Percentiles rank a stretch among this genome's conserved stretches.
Evolutionary conservation across 169 alveolate species (phyloP).

Genomic region (Plasmodium berghei): DNA sequence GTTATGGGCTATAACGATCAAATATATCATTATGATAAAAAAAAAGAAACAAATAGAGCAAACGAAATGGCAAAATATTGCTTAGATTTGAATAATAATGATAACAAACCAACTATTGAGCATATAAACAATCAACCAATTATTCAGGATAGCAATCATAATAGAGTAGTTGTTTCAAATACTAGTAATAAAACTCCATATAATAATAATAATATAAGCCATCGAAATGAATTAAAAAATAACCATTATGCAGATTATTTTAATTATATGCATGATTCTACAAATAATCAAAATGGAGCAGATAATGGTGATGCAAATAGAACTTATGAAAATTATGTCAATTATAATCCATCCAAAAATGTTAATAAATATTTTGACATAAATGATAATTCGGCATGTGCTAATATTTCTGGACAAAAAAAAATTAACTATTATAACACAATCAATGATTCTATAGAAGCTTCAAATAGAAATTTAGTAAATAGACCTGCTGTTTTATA

Average conservation of each 20-base stretch:
- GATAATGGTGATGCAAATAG: constrained; percentile 7
- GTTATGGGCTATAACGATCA: background rate
- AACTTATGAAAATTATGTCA: constrained; percentile 5
- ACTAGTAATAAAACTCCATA: background rate
- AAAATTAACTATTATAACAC: constrained; percentile 5
- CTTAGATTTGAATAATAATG: background rate
- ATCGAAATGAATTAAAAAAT: constrained; percentile 31
- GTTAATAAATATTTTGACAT: background rate
- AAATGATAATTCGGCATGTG: background rate
- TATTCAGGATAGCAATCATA: background rate
- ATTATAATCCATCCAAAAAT: constrained; percentile 1
- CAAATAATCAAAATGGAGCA: background rate
- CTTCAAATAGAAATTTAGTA: background rate
- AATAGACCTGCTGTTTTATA: background rate
- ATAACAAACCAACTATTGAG: background rate
- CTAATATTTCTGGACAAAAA: constrained; percentile 9
- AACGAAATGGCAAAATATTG: no score
- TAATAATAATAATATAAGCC: constrained; percentile 1
- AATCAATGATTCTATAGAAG: background rate
- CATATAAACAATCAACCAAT: background rate
- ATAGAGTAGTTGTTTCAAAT: background rate
- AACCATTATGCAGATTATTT: constrained; percentile 11
- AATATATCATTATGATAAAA: background rate
- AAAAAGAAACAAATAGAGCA: background rate
- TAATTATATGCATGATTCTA: constrained; percentile 10